Evolutionary conservation across 768 basidiomycete species (phyloP).

Genomic region (Phaeotremella skinneri): DNA sequence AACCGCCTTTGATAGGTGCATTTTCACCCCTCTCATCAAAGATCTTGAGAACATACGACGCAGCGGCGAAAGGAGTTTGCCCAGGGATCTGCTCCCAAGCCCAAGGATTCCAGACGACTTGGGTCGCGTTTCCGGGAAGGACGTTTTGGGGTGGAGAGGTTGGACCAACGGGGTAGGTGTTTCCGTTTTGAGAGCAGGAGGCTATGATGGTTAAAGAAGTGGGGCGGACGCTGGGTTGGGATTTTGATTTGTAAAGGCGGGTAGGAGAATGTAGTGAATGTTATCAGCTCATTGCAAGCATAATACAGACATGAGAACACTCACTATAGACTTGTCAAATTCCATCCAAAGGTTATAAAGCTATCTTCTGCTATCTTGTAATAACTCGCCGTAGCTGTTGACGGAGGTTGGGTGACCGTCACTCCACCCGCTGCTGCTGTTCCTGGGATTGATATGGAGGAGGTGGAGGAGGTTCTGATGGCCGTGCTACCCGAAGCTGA

Average conservation of each 20-base stretch:
- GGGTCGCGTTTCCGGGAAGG: slow-evolving; percentile 67
- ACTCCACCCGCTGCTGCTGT: slow-evolving; percentile 50
- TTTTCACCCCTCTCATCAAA: slow-evolving; percentile 75
- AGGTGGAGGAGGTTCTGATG: slow-evolving; percentile 8
- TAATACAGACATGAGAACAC: not conserved
- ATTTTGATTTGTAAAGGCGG: slow-evolving; percentile 71
- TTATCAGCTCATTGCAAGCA: not conserved
- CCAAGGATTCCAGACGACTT: slow-evolving; percentile 72
- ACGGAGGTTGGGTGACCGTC: slow-evolving; percentile 63
- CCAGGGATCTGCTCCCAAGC: slow-evolving; percentile 66
- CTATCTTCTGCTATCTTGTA: slow-evolving; percentile 78
- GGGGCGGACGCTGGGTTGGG: slow-evolving; percentile 57
- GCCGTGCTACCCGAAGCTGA: slow-evolving; percentile 5
- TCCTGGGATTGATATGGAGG: slow-evolving; percentile 45
- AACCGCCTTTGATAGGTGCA: slow-evolving; percentile 62
- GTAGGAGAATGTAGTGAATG: slow-evolving; percentile 8
- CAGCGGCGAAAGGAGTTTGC: slow-evolving; percentile 68
- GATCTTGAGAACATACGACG: slow-evolving; percentile 73
- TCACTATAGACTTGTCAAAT: slow-evolving; percentile 68
- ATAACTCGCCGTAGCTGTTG: slow-evolving; percentile 72
- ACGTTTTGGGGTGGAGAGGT: slow-evolving; percentile 60
- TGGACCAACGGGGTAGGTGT: slow-evolving; percentile 84
- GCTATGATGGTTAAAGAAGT: slow-evolving; percentile 76
- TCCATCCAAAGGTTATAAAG: slow-evolving; percentile 86
- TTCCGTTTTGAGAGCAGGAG: slow-evolving; percentile 72